Evolutionary conservation across 495 filamentous ascomycete species (phyloP).

Genomic region (Lophium mytilinum): DNA sequence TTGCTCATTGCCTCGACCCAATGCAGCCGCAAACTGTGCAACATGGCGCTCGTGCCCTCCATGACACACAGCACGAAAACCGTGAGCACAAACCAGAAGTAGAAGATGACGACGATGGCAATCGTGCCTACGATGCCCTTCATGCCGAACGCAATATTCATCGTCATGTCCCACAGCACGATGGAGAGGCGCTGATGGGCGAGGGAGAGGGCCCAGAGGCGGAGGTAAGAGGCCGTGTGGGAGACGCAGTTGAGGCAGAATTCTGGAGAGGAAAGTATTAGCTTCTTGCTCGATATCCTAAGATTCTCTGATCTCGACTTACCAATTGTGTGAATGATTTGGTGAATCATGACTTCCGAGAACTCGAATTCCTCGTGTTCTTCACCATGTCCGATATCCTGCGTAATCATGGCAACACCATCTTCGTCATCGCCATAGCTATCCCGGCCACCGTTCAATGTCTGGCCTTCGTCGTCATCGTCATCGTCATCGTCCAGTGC

Average conservation of each 20-base stretch:
- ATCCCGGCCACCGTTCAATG: constrained; percentile 53
- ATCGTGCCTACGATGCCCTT: constrained; percentile 63
- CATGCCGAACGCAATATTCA: constrained; percentile 62
- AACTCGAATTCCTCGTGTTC: constrained; percentile 97
- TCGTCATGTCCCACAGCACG: constrained; percentile 94
- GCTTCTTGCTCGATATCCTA: not conserved
- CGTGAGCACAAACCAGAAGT: constrained; percentile 79
- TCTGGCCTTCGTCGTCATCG: constrained; percentile 42
- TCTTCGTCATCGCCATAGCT: constrained; percentile 77
- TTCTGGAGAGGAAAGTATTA: constrained; percentile 44
- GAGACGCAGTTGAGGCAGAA: constrained; percentile 99
- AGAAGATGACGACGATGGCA: constrained; percentile 71
- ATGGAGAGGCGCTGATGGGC: constrained; percentile 96
- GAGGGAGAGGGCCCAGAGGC: constrained; percentile 94
- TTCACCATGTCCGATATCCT: constrained; percentile 65
- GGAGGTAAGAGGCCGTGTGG: constrained; percentile 96
- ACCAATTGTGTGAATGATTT: constrained; percentile 98
- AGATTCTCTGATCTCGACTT: constrained; percentile 30
- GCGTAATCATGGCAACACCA: constrained; percentile 83
- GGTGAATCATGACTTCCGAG: constrained; percentile 93
- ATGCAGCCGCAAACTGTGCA: constrained; percentile 89
- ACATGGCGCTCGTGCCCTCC: constrained; percentile 83
- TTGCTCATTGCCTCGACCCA: constrained; percentile 99
- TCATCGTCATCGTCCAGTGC: constrained; percentile 65
- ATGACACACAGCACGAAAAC: constrained; percentile 69